A percentile compares a stretch with the other conserved stretches of the same genome.
Conservation (phyloP, 176 grass and related monocot species). For the Thalia dealbata region DNA sequence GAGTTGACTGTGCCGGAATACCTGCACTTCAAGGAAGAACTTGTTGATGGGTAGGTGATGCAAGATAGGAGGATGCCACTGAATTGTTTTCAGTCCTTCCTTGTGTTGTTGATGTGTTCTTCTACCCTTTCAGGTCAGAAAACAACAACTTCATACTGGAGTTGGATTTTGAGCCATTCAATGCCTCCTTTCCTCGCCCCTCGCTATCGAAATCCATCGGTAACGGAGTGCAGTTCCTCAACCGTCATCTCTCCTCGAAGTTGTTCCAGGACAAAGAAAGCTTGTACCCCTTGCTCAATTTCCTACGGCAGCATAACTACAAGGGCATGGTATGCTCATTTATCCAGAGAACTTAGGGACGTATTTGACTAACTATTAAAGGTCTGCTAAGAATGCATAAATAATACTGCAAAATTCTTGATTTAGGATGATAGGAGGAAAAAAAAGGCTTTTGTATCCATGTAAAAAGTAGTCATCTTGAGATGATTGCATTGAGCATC, state of each 20-base stretch:
- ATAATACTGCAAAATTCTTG: neutral
- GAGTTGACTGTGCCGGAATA: constrained; percentile 86
- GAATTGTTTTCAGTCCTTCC: neutral
- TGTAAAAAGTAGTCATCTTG: no score
- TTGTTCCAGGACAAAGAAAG: constrained; percentile 95
- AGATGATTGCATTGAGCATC: no score
- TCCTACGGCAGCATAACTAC: constrained; percentile 83
- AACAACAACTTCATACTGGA: constrained; percentile 73
- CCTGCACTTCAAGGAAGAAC: constrained; percentile 97
- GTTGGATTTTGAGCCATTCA: constrained; percentile 97
- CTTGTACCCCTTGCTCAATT: constrained; percentile 92
- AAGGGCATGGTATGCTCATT: constrained; percentile 69
- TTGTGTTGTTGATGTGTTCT: neutral
- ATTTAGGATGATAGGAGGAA: no score
- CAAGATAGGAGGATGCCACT: neutral
- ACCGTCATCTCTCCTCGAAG: constrained; percentile 90
- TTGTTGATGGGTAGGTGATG: constrained; percentile 57
- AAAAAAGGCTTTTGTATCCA: no score
- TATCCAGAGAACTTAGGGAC: neutral
- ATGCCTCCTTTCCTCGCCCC: constrained; percentile 85
- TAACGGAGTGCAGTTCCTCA: constrained; percentile 98
- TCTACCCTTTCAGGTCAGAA: constrained; percentile 29
- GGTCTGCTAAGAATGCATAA: neutral
- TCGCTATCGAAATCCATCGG: constrained; percentile 92
- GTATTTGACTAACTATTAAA: neutral